A percentile compares a stretch with the other conserved stretches of the same genome.
phyloP scores from a whole-genome alignment of 441 rosid species.

The Gossypium trilobum region DNA sequence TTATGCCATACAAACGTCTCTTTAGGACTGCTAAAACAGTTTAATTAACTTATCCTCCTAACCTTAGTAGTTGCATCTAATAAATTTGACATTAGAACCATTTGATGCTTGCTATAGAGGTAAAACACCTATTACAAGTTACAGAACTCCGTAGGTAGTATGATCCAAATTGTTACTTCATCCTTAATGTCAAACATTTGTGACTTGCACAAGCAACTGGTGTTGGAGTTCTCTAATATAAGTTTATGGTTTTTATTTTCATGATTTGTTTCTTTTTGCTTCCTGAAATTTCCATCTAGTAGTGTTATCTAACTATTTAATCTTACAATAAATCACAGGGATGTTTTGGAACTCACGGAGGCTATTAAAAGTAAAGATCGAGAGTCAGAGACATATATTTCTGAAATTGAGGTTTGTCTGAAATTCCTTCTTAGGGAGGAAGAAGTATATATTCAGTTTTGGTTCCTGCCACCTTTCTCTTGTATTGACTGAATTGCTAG shows the following conservation, averaged over 20 bases:
- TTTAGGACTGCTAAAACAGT: background rate
- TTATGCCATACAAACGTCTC: background rate
- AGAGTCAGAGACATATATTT: slow-evolving; percentile 82
- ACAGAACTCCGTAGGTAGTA: background rate
- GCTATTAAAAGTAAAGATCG: slow-evolving; percentile 72
- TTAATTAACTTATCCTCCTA: background rate
- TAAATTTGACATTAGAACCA: background rate
- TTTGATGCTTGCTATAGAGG: background rate
- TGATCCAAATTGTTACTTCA: background rate
- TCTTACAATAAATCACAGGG: slow-evolving; percentile 34
- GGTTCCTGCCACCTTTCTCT: slow-evolving; percentile 10
- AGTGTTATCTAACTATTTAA: slow-evolving; percentile 8
- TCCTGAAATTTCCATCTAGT: background rate
- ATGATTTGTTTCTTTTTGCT: background rate
- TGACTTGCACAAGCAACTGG: background rate
- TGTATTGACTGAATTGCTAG: background rate
- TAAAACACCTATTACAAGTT: background rate
- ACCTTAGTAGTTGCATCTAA: background rate
- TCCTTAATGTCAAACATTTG: background rate
- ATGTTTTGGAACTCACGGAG: slow-evolving; percentile 66
- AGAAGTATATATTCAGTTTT: background rate
- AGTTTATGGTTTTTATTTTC: background rate
- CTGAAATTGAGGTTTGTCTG: slow-evolving; percentile 74
- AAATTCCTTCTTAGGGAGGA: background rate
- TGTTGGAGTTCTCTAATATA: background rate